These are phyloP conservation scores for Salix viminalis DNA, from an alignment of 345 rosid genomes.

Conservation along the genomic window DNA sequence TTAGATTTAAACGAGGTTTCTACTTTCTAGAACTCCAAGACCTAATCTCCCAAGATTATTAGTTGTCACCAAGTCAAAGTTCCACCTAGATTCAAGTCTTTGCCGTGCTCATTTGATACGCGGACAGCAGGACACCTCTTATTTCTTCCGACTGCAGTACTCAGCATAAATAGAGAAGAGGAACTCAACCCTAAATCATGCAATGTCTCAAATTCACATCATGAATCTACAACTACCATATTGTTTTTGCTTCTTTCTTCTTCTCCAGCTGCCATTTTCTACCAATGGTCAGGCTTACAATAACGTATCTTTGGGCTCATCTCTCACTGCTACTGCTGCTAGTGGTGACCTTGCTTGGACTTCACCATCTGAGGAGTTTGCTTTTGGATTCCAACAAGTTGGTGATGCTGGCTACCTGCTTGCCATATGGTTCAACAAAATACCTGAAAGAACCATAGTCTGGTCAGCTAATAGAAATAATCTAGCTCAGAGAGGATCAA, in stretches of 20 bases:
- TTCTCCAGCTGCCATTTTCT: slow-evolving; percentile 17
- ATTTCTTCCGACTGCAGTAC: neutral
- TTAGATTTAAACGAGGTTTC: too few species aligned
- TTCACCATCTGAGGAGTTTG: slow-evolving; percentile 47
- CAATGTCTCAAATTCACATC: neutral
- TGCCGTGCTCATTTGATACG: neutral
- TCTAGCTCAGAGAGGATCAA: slow-evolving; percentile 25
- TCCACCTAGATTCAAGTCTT: too few species aligned
- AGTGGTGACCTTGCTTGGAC: slow-evolving; percentile 22
- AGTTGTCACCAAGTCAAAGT: too few species aligned
- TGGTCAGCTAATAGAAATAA: slow-evolving; percentile 45
- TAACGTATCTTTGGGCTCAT: slow-evolving; percentile 23
- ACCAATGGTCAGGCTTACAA: slow-evolving; percentile 19
- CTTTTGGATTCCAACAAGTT: slow-evolving; percentile 42
- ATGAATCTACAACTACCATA: neutral
- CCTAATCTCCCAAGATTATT: too few species aligned
- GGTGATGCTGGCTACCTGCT: slow-evolving; percentile 21
- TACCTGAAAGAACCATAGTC: slow-evolving; percentile 39
- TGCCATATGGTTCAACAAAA: slow-evolving; percentile 39
- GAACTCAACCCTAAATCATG: neutral
- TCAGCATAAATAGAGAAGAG: neutral
- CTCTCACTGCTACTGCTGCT: slow-evolving; percentile 29
- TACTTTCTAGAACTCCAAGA: too few species aligned
- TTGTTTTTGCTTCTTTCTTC: slow-evolving; percentile 5
- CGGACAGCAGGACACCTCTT: neutral